Evolutionary conservation across 352 stramenopile genomes (phyloP), one percentile per base, ranked within the genome.

Genomic region (Globisporangium yorkense): DNA sequence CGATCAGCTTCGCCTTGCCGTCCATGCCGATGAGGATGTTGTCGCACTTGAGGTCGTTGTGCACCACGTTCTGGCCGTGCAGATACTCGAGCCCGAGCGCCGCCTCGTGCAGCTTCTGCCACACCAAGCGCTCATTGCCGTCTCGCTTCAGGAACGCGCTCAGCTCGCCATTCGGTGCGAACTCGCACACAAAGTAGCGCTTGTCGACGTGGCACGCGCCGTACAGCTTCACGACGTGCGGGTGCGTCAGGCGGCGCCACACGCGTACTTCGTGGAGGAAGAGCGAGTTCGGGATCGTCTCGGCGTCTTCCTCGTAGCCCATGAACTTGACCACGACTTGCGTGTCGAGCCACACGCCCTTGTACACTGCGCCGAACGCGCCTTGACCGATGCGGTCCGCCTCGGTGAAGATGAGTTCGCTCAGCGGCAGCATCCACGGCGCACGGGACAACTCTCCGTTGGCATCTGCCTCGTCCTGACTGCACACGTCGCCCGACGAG

Each of bases 1-100:
- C 57, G 8, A 21, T 44, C 37, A 69, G 54, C 10, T 13, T 71
- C 54, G 44, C 55, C 54, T 5, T 53, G 56, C 41, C 64, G 60
- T 33, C 49, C 33, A 27, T 39, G 10, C 27, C 51, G 29, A 71
- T n/a, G 88, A 97, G 71, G 24, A 96, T 66, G 63, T 97, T 97
- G 53, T 71, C 81, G 45, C 80, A 86, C 54, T 96, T 96, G 16
- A 96, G 68, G 52, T 97, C 86, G 21, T 87, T 77, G 54, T 96
- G 88, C 13, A 70, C 35, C 12, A 72, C 55, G 21, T 63, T 54
- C 0, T 48, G 44, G 8, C 18, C n/a, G 21, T 75, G 68, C 5
- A 75, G 43, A 35, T 75, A 72, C 20, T 65, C 44, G 12, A 72
- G 51, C 18, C 64, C 64, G 27, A 76, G 31, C 20, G 69, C 66